phyloP scores from a whole-genome alignment of 139 green algal genomes.

The Limnomonas spitsbergensis region DNA sequence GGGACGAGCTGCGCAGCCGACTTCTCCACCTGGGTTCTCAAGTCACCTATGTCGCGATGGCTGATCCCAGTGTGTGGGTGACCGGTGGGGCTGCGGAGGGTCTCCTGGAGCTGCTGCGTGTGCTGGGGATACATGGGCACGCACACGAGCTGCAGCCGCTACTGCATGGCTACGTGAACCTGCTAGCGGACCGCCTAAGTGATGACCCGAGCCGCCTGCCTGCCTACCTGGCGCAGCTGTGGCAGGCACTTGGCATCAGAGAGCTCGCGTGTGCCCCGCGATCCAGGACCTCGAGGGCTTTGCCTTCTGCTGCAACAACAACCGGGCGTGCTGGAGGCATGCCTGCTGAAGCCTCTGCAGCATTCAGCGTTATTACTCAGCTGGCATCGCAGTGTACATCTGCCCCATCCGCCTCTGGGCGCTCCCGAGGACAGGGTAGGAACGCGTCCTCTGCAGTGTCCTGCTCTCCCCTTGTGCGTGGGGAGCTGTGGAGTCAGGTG shows the following conservation, averaged over 20 bases:
- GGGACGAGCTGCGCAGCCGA: neutral
- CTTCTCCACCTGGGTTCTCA: neutral
- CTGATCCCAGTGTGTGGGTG: neutral
- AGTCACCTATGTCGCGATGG: neutral
- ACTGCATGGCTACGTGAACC: neutral
- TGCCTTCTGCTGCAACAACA: too few species aligned
- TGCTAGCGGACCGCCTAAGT: neutral
- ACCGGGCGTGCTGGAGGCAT: too few species aligned
- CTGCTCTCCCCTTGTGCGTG: too few species aligned
- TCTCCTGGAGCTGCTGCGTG: slow-evolving; percentile 8
- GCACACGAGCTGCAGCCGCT: neutral
- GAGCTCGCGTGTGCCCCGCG: neutral
- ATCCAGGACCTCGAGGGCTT: neutral
- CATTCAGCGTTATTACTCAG: neutral
- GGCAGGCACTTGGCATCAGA: slow-evolving; percentile 3
- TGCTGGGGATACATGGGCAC: neutral
- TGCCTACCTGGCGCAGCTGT: neutral
- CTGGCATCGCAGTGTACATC: neutral
- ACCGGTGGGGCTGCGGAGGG: neutral
- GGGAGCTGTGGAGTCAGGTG: neutral
- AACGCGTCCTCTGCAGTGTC: too few species aligned
- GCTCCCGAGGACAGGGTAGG: too few species aligned
- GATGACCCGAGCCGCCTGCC: neutral
- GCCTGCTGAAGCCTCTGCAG: slow-evolving; percentile 1
- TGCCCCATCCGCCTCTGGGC: neutral